These are phyloP conservation scores for Podila minutissima DNA, from an alignment of 192 early-diverging fungal genomes.

Conservation along the genomic window DNA sequence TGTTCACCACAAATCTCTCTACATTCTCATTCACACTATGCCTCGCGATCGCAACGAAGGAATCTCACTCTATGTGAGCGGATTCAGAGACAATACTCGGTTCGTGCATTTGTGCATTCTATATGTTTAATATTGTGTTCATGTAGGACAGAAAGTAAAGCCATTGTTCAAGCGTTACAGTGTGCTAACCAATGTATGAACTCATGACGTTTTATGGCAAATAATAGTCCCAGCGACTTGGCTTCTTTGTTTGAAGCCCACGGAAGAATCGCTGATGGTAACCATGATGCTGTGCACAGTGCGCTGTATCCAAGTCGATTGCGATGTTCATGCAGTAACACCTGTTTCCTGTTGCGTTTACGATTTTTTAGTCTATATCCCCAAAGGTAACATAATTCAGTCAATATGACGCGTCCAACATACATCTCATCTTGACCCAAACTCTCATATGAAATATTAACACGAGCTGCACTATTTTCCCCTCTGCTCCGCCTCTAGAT, in stretches of 20 bases:
- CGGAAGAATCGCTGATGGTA: slow-evolving; percentile 45
- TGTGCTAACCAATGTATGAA: too few relatives aligned
- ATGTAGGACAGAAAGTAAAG: too few relatives aligned
- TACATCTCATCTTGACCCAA: too few relatives aligned
- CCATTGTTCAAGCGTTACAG: too few relatives aligned
- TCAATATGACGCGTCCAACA: not conserved
- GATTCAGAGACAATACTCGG: slow-evolving; percentile 51
- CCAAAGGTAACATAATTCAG: slow-evolving; percentile 31
- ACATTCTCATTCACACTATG: slow-evolving; percentile 15
- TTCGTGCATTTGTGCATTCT: not conserved
- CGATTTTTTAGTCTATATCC: slow-evolving; percentile 31
- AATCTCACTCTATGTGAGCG: slow-evolving; percentile 44
- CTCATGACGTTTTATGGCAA: not conserved
- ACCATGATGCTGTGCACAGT: not conserved
- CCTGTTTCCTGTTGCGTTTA: too few relatives aligned
- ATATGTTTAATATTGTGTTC: too few relatives aligned
- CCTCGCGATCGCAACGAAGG: slow-evolving; percentile 48
- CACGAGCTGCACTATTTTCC: not conserved
- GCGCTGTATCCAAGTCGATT: not conserved
- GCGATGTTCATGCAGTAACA: not conserved
- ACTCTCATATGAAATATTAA: too few relatives aligned
- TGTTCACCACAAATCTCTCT: not conserved
- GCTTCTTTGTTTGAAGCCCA: slow-evolving; percentile 38
- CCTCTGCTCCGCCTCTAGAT: slow-evolving; percentile 8
- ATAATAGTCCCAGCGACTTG: slow-evolving; percentile 39